A percentile compares a stretch with the other conserved stretches of the same genome.
Evolutionary conservation across 371 early-diverging fungal species (phyloP).

Genomic region (Dichotomocladium elegans): DNA sequence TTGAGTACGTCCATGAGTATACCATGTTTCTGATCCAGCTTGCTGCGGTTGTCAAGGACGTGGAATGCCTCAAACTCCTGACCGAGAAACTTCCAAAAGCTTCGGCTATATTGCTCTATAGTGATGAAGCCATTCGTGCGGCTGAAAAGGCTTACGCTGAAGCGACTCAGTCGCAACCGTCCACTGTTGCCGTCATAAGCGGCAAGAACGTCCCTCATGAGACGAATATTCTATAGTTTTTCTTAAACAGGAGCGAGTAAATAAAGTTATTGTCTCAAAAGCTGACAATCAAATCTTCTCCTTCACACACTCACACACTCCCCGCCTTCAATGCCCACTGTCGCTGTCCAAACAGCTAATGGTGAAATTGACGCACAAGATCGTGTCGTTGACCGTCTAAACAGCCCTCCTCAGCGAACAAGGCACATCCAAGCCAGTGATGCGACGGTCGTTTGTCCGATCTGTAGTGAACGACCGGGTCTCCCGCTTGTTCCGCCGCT

Average conservation of each 20-base stretch:
- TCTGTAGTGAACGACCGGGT: conserved; percentile 37
- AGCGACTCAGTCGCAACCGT: too few species aligned
- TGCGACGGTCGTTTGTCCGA: conserved; percentile 23
- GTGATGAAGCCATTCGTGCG: conserved; percentile 43
- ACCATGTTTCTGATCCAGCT: conserved; percentile 55
- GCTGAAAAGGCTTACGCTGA: conserved; percentile 44
- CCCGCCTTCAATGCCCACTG: conserved; percentile 8
- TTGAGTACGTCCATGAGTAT: conserved; percentile 64
- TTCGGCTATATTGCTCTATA: conserved; percentile 45
- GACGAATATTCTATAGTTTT: too few species aligned
- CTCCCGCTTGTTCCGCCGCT: conserved; percentile 77
- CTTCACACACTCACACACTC: background rate
- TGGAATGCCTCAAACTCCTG: conserved; percentile 51
- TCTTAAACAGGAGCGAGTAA: too few species aligned
- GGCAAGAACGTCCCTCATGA: too few species aligned
- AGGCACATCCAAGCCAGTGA: conserved; percentile 7
- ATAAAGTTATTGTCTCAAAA: too few species aligned
- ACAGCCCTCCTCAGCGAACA: conserved; percentile 8
- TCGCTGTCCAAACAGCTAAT: conserved; percentile 19
- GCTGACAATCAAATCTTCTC: too few species aligned
- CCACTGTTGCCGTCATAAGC: too few species aligned
- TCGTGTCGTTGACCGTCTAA: background rate
- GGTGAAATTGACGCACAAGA: conserved; percentile 9
- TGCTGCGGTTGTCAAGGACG: conserved; percentile 50
- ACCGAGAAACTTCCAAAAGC: conserved; percentile 57